These are phyloP conservation scores for Starmerella ratchasimensis DNA, from an alignment of 805 yeast species.

Conservation along the genomic window DNA sequence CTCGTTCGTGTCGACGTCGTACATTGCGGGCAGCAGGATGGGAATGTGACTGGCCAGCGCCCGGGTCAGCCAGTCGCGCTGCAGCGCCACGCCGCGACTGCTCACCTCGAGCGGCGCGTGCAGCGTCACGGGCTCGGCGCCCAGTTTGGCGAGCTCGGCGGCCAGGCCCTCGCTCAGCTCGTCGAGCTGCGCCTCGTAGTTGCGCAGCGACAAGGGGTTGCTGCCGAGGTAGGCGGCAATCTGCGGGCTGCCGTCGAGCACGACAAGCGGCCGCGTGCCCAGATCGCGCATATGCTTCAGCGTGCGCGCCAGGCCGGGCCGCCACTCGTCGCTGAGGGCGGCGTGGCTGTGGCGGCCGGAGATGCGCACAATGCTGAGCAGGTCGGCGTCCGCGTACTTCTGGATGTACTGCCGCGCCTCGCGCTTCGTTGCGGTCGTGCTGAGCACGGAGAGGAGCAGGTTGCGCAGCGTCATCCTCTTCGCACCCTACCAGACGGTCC, in stretches of 20 bases:
- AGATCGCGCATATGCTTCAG: constrained; percentile 40
- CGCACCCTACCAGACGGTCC: constrained; percentile 42
- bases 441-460: constrained; percentile 67
- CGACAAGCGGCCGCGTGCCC: constrained; percentile 63
- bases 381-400: constrained; percentile 35
- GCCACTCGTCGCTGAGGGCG: constrained; percentile 10
- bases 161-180: constrained; percentile 6
- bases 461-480: constrained; percentile 29
- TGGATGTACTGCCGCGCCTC: constrained; percentile 73
- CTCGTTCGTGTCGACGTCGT: constrained; percentile 39
- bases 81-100: constrained; percentile 22
- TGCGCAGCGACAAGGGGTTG: constrained; percentile 5
- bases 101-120: constrained; percentile 29
- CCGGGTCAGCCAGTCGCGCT: constrained; percentile 28
- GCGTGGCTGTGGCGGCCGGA: constrained; percentile 11
- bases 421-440: constrained; percentile 84
- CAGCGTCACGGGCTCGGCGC: constrained; percentile 23
- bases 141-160: constrained; percentile 1
- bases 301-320: constrained; percentile 35
- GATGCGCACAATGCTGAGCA: constrained; percentile 25
- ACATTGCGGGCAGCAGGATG: constrained; percentile 49
- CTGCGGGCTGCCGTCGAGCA: constrained; percentile 36
- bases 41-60: constrained; percentile 37
- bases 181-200: constrained; percentile 11
- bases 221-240: constrained; percentile 19